phyloP scores from a whole-genome alignment of 2,329 filamentous ascomycete genomes.

The Bipolaris bicolor region DNA sequence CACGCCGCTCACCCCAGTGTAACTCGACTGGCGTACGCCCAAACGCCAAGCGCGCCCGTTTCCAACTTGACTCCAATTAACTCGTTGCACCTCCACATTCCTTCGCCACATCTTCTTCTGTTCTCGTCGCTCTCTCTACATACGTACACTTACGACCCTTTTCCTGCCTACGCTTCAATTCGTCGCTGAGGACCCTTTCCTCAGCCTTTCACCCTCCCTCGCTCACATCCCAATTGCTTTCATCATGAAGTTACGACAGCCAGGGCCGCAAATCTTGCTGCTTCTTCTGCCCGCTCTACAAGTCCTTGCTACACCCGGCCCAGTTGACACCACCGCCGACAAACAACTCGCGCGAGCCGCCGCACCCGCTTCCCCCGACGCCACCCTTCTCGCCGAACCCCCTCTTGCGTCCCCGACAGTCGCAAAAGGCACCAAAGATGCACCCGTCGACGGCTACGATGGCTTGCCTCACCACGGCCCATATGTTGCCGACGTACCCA shows the following conservation, averaged over 20 bases:
- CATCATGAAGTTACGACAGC: constrained; percentile 66
- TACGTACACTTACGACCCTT: not conserved
- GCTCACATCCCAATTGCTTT: constrained; percentile 19
- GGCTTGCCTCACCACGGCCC: constrained; percentile 92
- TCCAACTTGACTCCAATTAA: not conserved
- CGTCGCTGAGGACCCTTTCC: constrained; percentile 6
- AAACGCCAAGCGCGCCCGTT: constrained; percentile 17
- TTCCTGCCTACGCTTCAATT: not conserved
- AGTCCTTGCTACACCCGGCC: constrained; percentile 58
- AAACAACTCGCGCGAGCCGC: constrained; percentile 39
- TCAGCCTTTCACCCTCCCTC: constrained; percentile 8
- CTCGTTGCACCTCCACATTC: constrained; percentile 9
- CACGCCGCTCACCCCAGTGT: constrained; percentile 33
- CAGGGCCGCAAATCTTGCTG: constrained; percentile 54
- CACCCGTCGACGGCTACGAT: constrained; percentile 89
- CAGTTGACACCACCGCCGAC: constrained; percentile 39
- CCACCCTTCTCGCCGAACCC: constrained; percentile 28
- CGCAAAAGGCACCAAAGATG: constrained; percentile 71
- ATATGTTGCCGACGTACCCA: constrained; percentile 63
- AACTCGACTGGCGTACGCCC: constrained; percentile 16
- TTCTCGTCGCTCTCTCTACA: constrained; percentile 21
- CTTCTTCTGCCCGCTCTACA: constrained; percentile 67
- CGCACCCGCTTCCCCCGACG: constrained; percentile 30
- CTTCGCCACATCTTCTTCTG: constrained; percentile 7
- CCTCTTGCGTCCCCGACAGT: constrained; percentile 31